Conservation (phyloP, 371 early-diverging fungal species). For the Mucor piriformis region DNA sequence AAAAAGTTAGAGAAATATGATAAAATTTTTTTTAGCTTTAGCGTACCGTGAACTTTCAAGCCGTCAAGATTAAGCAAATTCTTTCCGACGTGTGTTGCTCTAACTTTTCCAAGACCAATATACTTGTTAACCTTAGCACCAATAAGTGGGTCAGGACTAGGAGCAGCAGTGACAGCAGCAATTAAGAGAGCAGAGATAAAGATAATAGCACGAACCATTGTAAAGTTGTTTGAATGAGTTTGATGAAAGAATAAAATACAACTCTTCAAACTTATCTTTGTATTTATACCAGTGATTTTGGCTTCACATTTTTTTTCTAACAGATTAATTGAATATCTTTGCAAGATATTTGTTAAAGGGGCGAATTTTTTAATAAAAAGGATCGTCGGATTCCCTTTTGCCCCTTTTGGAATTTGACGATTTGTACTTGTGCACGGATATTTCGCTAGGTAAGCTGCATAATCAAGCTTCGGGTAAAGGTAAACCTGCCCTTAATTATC, state of each 20-base stretch:
- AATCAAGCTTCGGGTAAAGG: not conserved
- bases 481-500: too few relatives aligned
- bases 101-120: slow-evolving; percentile 1
- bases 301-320: not conserved
- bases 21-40: not conserved
- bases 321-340: not conserved
- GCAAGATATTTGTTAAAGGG: not conserved
- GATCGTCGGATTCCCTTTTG: not conserved
- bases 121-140: not conserved
- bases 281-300: not conserved
- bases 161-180: slow-evolving; percentile 14
- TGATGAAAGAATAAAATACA: not conserved
- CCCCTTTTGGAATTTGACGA: not conserved
- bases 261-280: not conserved
- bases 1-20: not conserved
- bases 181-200: slow-evolving; percentile 15
- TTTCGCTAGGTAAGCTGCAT: not conserved
- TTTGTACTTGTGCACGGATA: not conserved
- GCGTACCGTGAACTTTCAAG: not conserved
- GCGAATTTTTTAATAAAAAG: not conserved
- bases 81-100: too few relatives aligned
- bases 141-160: slow-evolving; percentile 13
- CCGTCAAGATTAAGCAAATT: too few relatives aligned
- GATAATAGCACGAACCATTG: slow-evolving; percentile 24
- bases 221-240: not conserved